Base-by-base conservation (phyloP, 805 yeast genomes). In the Candida mattraensis region DNA sequence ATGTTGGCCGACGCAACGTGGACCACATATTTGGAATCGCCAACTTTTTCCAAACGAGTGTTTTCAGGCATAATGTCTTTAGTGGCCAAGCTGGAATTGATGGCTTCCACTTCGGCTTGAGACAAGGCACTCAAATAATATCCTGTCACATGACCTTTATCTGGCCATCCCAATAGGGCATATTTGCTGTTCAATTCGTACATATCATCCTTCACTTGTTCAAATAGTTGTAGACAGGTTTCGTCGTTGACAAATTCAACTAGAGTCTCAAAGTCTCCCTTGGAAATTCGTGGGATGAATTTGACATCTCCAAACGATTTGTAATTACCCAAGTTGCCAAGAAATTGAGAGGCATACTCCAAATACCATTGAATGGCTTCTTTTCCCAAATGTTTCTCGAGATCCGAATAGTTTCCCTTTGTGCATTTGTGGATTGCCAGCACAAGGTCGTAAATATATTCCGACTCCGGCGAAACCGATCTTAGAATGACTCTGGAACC, bases 221-320 rank as follows among this genome's bases (percentile, higher is more conserved):
- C 61, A 52, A 66, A 77, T 29, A 69, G 49, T 18, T 55, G 59
- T 13, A 60, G 35, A 22, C 60, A 47, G 2, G 46, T 38, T 13
- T 55, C 61, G 40, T 66, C 63, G 27, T 65, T 66, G 14, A 74
- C 56, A 2, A 67, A 44, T 21, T 58, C 58, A n/a, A 74, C 68
- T 19, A 84, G 63, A 16, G 61, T 46, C 38, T 64, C 72, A 47
- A 87, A 79, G 5, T 69, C 69, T 0, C 60, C 72, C 20, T 48
- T 53, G 0, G 70, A 38, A 24, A 86, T 51, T 33, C 76, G 64
- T 25, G 96, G 96, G 44, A 87, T 70, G 53, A 87, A 87, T 61
- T 87, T 87, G 49, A 77, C 76, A 63, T 87, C 96, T 47, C 96
- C 96, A 58, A 87, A 87, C 1, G 93, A 82, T 63, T 83, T 87